phyloP scores from a whole-genome alignment of 345 rosid genomes.

The Citrus unshiu region DNA sequence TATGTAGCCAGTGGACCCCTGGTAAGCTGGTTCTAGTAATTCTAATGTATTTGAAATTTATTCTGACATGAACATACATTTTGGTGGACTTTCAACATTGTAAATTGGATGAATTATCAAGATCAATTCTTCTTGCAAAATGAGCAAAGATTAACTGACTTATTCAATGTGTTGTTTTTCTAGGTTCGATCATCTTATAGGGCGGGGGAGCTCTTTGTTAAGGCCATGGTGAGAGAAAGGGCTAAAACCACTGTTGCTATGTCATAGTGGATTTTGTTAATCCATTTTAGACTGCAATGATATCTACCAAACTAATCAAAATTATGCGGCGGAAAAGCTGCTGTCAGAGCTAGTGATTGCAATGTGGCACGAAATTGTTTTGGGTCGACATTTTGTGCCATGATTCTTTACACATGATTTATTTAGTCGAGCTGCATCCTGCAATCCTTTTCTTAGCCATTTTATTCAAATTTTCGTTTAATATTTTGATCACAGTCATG shows the following conservation, averaged over 20 bases:
- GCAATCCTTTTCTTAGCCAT: neutral
- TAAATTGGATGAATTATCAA: neutral
- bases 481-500: neutral
- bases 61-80: neutral
- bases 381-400: neutral
- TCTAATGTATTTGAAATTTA: neutral
- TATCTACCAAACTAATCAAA: neutral
- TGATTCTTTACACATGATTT: neutral
- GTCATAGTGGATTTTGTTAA: neutral
- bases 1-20: slow-evolving; percentile 96
- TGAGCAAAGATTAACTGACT: neutral
- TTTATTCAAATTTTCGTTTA: slow-evolving; percentile 4
- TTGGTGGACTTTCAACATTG: neutral
- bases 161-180: neutral
- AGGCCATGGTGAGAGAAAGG: slow-evolving; percentile 88
- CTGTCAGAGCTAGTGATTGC: neutral
- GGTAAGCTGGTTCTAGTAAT: slow-evolving; percentile 44
- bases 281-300: neutral
- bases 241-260: slow-evolving; percentile 13
- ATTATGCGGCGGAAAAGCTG: neutral
- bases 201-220: slow-evolving; percentile 91
- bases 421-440: neutral
- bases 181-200: slow-evolving; percentile 96
- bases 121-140: neutral
- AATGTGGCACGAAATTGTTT: neutral